Percentiles rank a stretch among this genome's conserved stretches.
Conservation (phyloP, 2,329 filamentous ascomycete species). For the Pseudogymnoascus sp. region DNA sequence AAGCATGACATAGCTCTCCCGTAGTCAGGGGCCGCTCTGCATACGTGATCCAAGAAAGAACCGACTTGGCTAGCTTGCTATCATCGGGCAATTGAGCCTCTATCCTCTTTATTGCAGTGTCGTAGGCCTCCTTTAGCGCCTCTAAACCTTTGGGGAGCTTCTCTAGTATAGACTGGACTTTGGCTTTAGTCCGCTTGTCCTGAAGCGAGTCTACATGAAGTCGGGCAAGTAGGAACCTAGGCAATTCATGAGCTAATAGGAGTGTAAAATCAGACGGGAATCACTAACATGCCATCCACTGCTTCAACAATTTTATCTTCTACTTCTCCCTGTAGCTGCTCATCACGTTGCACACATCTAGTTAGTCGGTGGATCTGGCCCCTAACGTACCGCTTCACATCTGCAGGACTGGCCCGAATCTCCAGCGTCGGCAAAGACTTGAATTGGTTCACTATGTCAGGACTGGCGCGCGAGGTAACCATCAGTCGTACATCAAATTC, state of each 20-base stretch:
- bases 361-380: not conserved
- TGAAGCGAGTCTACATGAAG: not conserved
- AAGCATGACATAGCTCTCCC: not conserved
- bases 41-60: not conserved
- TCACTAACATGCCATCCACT: constrained; percentile 6
- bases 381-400: not conserved
- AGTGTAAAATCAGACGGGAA: not conserved
- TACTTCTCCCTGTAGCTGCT: not conserved
- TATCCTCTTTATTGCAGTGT: not conserved
- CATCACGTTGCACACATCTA: not conserved
- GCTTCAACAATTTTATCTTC: not conserved
- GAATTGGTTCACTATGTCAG: constrained; percentile 53
- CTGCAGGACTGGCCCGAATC: not conserved
- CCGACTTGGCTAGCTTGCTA: not conserved
- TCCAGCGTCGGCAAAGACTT: constrained; percentile 17
- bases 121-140: not conserved
- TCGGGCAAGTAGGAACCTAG: not conserved
- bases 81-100: not conserved
- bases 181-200: not conserved
- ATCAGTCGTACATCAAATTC: not conserved
- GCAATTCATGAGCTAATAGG: not conserved
- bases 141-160: not conserved
- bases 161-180: not conserved
- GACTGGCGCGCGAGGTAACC: constrained; percentile 28
- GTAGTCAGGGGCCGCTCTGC: not conserved